A percentile compares a stretch with the other conserved stretches of the same genome.
These are phyloP conservation scores for Colletotrichum eleusines DNA, from an alignment of 2,329 filamentous ascomycete genomes.

Conservation along the genomic window DNA sequence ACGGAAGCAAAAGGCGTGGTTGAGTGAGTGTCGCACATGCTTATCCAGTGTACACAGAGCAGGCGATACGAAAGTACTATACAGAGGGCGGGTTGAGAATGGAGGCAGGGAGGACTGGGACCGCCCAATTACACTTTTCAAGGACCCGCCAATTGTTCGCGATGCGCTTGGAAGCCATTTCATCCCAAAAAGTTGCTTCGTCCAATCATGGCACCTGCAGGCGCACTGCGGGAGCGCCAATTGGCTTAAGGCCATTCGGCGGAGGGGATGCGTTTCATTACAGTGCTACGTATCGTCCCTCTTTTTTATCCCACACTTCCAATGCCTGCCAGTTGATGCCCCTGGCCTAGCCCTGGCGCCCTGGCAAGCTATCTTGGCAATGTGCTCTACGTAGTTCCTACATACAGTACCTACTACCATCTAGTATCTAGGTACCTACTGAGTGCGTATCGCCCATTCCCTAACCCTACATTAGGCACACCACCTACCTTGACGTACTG, in stretches of 20 bases:
- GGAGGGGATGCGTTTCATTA: constrained; percentile 14
- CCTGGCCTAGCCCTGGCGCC: constrained; percentile 5
- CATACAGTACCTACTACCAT: neutral
- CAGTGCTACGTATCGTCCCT: neutral
- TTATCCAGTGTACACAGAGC: neutral
- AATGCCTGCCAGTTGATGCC: neutral
- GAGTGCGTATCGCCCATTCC: neutral
- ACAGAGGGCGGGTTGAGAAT: neutral
- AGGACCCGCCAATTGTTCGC: constrained; percentile 26
- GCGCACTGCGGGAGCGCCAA: constrained; percentile 16
- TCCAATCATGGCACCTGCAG: constrained; percentile 33
- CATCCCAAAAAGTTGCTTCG: constrained; percentile 25
- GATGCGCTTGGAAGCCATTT: constrained; percentile 19
- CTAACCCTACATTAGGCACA: neutral
- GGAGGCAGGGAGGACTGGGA: constrained; percentile 3
- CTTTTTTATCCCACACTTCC: neutral
- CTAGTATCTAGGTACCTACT: neutral
- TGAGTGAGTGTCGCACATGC: neutral
- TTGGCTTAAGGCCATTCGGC: constrained; percentile 15
- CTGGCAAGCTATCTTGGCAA: neutral
- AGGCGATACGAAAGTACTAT: neutral
- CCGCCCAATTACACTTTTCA: constrained; percentile 29
- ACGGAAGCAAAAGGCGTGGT: neutral
- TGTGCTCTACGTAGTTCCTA: no score
- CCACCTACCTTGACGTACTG: neutral